Evolutionary conservation across 345 rosid genomes (phyloP), one percentile per base, ranked within the genome.

Genomic region (Citrus cavaleriei): DNA sequence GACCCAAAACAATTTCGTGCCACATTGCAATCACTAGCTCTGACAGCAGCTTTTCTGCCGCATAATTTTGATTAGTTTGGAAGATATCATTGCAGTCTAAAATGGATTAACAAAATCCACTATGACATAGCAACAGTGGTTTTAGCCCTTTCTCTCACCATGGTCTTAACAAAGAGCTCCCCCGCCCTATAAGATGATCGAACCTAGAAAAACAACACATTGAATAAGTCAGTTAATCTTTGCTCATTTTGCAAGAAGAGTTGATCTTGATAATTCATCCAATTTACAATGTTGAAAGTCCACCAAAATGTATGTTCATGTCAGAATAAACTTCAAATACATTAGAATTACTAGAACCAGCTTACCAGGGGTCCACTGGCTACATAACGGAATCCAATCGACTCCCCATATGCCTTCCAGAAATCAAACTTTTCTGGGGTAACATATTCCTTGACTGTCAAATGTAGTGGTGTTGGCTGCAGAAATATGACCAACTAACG

Each of bases 351-450:
- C 25, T 46, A 59, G 7, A 54, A 25, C 30, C 25, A 77, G 71
- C 85, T 90, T 92, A 96, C 99, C 95, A 94, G 69, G 59, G 99
- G 99, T 4, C 99, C 98, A 46, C 99, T 96, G 46, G 99, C 98
- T 60, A 96, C 95, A 82, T 93, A 96, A 6, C 94, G 95, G 78
- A 96, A 96, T 71, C 99, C 99, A 21, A 92, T 89, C 18, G 98
- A 90, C 85, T 96, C 99, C 79, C 99, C 98, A 68, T 93, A 94
- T 64, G 88, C 91, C 88, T 94, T 96, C 99, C 98, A 96, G 85
- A 84, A 93, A 61, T 84, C 91, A 87, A 94, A 97, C 78, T 93
- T 97, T 86, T 97, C 98, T 2, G 98, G 99, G 34, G 93, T 86
- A 61, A 97, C 95, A 60, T 93, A 96, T 78, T 96, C 98, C 87